These are phyloP conservation scores for Citropsis articulata DNA, from an alignment of 345 rosid species.

Conservation along the genomic window DNA sequence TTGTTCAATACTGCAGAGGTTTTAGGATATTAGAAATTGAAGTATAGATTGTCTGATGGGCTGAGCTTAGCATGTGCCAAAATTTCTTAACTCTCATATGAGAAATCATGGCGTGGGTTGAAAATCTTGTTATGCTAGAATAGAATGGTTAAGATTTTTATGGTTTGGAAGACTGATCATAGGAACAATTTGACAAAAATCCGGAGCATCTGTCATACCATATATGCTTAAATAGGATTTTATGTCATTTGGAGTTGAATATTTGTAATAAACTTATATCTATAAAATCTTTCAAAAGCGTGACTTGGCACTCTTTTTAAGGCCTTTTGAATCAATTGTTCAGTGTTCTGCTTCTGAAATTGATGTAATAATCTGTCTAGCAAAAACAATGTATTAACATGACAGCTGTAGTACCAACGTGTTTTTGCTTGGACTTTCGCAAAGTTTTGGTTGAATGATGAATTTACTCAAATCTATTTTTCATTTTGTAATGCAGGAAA, in stretches of 20 bases:
- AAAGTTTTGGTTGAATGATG: background rate
- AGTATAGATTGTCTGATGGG: background rate
- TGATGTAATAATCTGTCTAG: background rate
- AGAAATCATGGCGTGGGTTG: background rate
- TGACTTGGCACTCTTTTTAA: background rate
- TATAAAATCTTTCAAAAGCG: background rate
- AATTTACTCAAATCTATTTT: background rate
- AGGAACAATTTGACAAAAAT: background rate
- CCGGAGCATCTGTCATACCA: background rate
- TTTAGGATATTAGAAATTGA: background rate
- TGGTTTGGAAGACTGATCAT: background rate
- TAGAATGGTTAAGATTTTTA: background rate
- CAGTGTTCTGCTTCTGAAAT: background rate
- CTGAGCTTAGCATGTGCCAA: background rate
- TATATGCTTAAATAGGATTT: too few relatives aligned
- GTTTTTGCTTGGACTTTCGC: background rate
- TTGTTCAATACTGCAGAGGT: background rate
- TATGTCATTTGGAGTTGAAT: background rate
- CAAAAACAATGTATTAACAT: background rate
- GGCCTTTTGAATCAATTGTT: background rate
- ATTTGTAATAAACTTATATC: background rate
- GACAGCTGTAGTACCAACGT: background rate
- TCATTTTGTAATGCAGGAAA: constrained; percentile 55
- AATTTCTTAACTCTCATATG: background rate
- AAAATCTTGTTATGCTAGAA: background rate